phyloP scores from a whole-genome alignment of 73 alveolate genomes.

The Tetrahymena borealis region DNA sequence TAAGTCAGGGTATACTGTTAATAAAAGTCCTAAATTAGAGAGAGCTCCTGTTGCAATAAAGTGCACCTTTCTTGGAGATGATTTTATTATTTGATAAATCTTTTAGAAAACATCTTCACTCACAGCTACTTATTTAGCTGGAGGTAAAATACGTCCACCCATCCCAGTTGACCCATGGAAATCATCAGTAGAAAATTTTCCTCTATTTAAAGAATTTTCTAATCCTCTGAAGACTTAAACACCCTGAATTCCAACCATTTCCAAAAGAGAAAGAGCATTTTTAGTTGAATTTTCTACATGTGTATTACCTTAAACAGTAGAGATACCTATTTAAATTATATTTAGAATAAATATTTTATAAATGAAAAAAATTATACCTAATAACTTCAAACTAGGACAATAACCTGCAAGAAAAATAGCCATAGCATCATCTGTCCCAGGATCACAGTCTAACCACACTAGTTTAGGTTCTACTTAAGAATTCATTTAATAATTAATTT shows the following conservation, averaged over 20 bases:
- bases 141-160: background rate
- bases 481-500: too few species aligned
- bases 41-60: constrained; percentile 19
- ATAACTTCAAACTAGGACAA: constrained; percentile 5
- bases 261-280: constrained; percentile 13
- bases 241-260: background rate
- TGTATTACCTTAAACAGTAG: background rate
- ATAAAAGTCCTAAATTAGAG: constrained; percentile 7
- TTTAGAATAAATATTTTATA: background rate
- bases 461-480: background rate
- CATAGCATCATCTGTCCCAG: constrained; percentile 37
- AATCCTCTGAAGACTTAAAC: constrained; percentile 12
- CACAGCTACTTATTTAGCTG: background rate
- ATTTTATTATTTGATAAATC: background rate
- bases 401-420: constrained; percentile 7
- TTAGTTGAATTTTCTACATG: constrained; percentile 4
- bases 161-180: background rate
- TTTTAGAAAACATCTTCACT: background rate
- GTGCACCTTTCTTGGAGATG: background rate
- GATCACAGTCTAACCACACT: constrained; percentile 41
- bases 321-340: background rate
- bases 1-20: constrained; percentile 19
- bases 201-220: background rate
- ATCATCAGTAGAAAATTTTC: background rate
- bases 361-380: background rate